phyloP scores from a whole-genome alignment of 2,329 filamentous ascomycete genomes.

The Fusarium zealandicum region DNA sequence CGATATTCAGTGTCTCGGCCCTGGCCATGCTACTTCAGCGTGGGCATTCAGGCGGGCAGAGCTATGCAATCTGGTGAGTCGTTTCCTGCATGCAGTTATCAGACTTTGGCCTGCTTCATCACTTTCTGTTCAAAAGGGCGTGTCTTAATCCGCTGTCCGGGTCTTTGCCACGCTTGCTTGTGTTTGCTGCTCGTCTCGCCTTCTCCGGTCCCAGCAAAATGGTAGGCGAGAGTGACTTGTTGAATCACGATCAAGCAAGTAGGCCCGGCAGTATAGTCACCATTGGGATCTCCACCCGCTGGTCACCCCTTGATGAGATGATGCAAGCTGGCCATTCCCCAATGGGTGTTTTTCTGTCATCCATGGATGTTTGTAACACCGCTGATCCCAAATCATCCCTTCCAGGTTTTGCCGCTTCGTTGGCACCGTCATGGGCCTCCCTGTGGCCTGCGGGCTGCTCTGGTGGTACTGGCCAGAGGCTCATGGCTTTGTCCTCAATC shows the following conservation, averaged over 20 bases:
- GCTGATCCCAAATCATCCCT: slow-evolving; percentile 22
- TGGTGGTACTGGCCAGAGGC: slow-evolving; percentile 61
- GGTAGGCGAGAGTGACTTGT: slow-evolving; percentile 10
- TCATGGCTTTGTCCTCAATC: slow-evolving; percentile 55
- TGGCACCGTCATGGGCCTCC: slow-evolving; percentile 53
- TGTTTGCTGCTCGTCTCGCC: slow-evolving; percentile 4
- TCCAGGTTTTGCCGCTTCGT: slow-evolving; percentile 53
- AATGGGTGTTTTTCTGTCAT: not conserved
- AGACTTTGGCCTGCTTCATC: not conserved
- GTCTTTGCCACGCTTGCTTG: slow-evolving; percentile 7
- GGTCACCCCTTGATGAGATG: not conserved
- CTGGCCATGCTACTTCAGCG: slow-evolving; percentile 55
- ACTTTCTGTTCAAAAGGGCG: slow-evolving; percentile 11
- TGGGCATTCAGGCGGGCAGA: slow-evolving; percentile 57
- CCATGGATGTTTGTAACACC: not conserved
- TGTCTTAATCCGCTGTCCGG: slow-evolving; percentile 18
- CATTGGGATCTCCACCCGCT: slow-evolving; percentile 1
- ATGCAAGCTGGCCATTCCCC: not conserved
- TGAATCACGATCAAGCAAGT: slow-evolving; percentile 1
- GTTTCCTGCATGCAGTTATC: slow-evolving; percentile 28
- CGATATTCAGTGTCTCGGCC: slow-evolving; percentile 50
- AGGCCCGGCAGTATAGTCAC: not conserved
- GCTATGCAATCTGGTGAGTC: slow-evolving; percentile 58
- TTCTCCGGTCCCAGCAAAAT: not conserved
- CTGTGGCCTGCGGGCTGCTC: slow-evolving; percentile 49